Conservation (phyloP, 83 land plant genomes). For the Thuja plicata region DNA sequence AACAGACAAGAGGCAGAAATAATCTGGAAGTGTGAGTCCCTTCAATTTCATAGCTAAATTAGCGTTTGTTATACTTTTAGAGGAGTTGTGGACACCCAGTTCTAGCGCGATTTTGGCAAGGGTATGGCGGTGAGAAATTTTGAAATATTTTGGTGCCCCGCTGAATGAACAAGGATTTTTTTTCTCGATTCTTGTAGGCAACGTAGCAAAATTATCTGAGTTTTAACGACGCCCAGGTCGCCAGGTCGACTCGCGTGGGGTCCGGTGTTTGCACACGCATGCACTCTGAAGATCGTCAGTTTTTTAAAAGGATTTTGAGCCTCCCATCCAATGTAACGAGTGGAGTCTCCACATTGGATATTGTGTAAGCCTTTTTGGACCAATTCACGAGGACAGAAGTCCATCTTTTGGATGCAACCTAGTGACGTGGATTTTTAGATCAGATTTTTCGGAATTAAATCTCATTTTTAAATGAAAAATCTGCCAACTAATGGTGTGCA, state of each 20-base stretch:
- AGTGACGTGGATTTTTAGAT: neutral
- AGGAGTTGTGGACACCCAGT: neutral
- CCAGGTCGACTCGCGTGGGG: slow-evolving; percentile 4
- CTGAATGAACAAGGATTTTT: neutral
- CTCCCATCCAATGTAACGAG: neutral
- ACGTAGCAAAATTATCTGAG: neutral
- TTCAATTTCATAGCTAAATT: neutral
- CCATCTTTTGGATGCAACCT: neutral
- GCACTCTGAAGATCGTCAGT: neutral
- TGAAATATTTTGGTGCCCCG: neutral
- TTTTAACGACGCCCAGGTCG: neutral
- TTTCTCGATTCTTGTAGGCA: neutral
- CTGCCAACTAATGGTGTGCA: neutral
- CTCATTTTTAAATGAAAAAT: too few relatives aligned
- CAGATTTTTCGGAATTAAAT: neutral
- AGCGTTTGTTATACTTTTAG: neutral
- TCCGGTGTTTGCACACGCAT: neutral
- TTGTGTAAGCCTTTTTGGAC: neutral
- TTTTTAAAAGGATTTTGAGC: neutral
- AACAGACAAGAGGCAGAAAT: neutral
- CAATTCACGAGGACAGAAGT: neutral
- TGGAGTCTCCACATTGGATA: neutral
- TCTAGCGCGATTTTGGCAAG: neutral
- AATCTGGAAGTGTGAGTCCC: neutral
- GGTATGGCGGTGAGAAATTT: too few relatives aligned